Base-by-base conservation (phyloP, 2,329 filamentous ascomycete species). In the Cordyceps militaris region DNA sequence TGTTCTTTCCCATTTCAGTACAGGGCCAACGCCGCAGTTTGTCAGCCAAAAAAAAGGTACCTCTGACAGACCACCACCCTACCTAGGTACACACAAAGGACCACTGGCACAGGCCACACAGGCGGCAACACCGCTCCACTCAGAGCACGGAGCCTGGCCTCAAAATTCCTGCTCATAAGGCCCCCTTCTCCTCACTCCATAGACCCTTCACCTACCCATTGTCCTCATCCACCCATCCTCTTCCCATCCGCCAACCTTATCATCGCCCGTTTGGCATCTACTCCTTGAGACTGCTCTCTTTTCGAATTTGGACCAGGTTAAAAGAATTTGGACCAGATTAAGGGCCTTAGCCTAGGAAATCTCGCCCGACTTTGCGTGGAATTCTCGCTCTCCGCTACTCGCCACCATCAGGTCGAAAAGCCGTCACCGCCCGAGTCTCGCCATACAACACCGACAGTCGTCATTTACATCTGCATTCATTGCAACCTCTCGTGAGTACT, bases 111-210 rank as follows among this genome's bases (percentile, higher is more conserved):
- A 61, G 63, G 32, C 57, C 57, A 40, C 55, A 59, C 54, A 36
- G 44, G 56, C 36, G 57, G 58, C 16, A 58, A 61, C 59, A 58
- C 56, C 47, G 61, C 59, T 54, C 42, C 59, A 28, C 40, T 32
- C 34, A 40, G 24, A 53, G 56, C 49, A 49, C 19, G 23, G 32
- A 34, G 44, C 36, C 59, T 55, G n/a, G n/a, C 56, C 59, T 62
- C 62, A 36, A 63, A 63, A 63, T 63, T 68, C 61, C 53, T 61
- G 53, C 56, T 59, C 46, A 59, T 62, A 49, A 44, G 54, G 46
- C 53, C 61, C 63, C 59, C 57, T 52, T 61, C 60, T 56, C 55
- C 61, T 61, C 60, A 56, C 46, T 61, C 59, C 61, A 56, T 58
- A 56, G 60, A n/a, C n/a, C 7, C 34, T 38, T 61, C 59, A 58